phyloP scores from a whole-genome alignment of 1,284 basidiomycete species.

The Papiliotrema flavescens region DNA sequence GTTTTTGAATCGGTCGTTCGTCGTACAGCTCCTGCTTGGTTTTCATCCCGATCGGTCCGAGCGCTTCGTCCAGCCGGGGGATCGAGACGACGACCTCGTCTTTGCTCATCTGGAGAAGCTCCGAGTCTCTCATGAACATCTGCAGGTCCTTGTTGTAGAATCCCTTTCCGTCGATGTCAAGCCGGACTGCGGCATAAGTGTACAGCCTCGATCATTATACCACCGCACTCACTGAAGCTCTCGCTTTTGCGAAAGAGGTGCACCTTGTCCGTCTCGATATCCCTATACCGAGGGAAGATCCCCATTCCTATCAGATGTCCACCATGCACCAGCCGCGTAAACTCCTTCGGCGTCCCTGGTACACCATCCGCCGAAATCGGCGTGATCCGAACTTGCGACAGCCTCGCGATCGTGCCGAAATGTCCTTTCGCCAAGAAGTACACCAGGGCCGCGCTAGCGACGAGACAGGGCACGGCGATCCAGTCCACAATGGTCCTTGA shows the following conservation, averaged over 20 bases:
- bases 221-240: background rate
- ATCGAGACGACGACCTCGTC: background rate
- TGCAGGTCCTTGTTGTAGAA: background rate
- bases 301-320: background rate
- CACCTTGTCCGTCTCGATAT: background rate
- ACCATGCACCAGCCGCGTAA: background rate
- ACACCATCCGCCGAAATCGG: background rate
- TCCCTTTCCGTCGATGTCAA: background rate
- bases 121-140: background rate
- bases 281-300: background rate
- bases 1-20: background rate
- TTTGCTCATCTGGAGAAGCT: background rate
- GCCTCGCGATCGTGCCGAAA: background rate
- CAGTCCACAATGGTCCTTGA: background rate
- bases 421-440: background rate
- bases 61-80: background rate
- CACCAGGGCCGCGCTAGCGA: background rate
- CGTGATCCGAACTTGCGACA: background rate
- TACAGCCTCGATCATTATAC: background rate
- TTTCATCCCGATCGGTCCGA: background rate
- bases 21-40: background rate
- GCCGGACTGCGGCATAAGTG: background rate
- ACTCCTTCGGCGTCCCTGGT: background rate
- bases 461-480: background rate
- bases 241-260: background rate